phyloP scores from a whole-genome alignment of 768 basidiomycete genomes.

The Trametopsis cervina region DNA sequence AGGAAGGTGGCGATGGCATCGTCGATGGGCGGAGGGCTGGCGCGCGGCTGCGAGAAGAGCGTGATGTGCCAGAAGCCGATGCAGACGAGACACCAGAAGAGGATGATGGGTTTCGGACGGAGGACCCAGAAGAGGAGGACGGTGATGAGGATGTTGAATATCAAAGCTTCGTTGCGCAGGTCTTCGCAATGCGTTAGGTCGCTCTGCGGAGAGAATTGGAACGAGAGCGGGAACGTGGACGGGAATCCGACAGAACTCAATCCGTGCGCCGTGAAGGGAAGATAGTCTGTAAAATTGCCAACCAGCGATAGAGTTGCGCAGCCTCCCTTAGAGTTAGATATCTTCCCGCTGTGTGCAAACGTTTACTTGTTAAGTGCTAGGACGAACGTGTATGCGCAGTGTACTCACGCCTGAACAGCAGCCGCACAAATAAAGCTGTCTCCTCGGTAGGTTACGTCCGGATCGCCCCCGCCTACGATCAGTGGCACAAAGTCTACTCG shows the following conservation, averaged over 20 bases:
- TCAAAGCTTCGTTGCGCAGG: constrained; percentile 60
- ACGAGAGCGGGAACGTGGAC: constrained; percentile 67
- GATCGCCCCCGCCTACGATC: constrained; percentile 82
- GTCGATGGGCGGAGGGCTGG: constrained; percentile 60
- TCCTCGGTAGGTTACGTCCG: constrained; percentile 64
- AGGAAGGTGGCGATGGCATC: constrained; percentile 73
- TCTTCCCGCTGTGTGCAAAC: constrained; percentile 44
- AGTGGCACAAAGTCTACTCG: constrained; percentile 64
- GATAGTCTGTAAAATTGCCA: constrained; percentile 68
- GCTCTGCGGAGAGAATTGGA: constrained; percentile 42
- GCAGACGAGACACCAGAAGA: constrained; percentile 74
- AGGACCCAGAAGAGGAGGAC: constrained; percentile 65
- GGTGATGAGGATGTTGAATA: constrained; percentile 64
- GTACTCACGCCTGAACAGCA: constrained; percentile 66
- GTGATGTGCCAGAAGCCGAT: constrained; percentile 83
- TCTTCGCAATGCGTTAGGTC: constrained; percentile 62
- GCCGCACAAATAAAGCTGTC: constrained; percentile 84
- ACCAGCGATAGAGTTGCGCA: constrained; percentile 63
- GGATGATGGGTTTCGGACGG: constrained; percentile 59
- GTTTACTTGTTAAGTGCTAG: neutral
- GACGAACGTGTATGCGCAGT: neutral
- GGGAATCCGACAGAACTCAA: constrained; percentile 70
- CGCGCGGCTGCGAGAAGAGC: constrained; percentile 69
- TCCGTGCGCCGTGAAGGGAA: constrained; percentile 52
- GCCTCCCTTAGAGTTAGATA: constrained; percentile 62